phyloP scores from a whole-genome alignment of 2,329 filamentous ascomycete genomes.

The Hypoxylon sp. region DNA sequence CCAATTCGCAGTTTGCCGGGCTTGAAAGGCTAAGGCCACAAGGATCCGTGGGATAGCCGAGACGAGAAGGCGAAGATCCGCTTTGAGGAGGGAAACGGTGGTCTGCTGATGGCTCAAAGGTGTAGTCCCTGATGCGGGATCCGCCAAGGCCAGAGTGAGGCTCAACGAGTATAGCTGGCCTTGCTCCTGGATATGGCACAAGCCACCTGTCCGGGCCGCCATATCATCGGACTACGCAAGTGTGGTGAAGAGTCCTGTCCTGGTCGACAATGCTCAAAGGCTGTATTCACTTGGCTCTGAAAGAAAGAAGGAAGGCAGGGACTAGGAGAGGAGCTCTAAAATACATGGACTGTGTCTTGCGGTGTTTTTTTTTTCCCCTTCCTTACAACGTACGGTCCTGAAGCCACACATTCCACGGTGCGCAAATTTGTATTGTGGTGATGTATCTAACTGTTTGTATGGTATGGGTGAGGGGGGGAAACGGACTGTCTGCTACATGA shows the following conservation, averaged over 20 bases:
- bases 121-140: constrained; percentile 32
- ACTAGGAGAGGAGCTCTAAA: no score
- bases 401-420: neutral
- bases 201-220: constrained; percentile 7
- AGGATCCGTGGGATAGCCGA: constrained; percentile 28
- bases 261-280: neutral
- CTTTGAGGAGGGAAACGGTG: constrained; percentile 24
- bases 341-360: no score
- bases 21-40: constrained; percentile 6
- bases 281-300: neutral
- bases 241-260: neutral
- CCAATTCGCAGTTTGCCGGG: constrained; percentile 12
- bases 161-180: constrained; percentile 23
- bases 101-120: constrained; percentile 37
- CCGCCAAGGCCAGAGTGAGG: constrained; percentile 32
- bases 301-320: neutral
- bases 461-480: no score
- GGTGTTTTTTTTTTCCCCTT: no score
- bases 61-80: constrained; percentile 27
- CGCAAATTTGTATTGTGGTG: neutral
- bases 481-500: no score
- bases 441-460: neutral
- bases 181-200: neutral
- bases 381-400: no score
- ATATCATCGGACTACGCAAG: constrained; percentile 16